Base-by-base conservation (phyloP, 148 eudicot species). In the Rhododendron ovatum region DNA sequence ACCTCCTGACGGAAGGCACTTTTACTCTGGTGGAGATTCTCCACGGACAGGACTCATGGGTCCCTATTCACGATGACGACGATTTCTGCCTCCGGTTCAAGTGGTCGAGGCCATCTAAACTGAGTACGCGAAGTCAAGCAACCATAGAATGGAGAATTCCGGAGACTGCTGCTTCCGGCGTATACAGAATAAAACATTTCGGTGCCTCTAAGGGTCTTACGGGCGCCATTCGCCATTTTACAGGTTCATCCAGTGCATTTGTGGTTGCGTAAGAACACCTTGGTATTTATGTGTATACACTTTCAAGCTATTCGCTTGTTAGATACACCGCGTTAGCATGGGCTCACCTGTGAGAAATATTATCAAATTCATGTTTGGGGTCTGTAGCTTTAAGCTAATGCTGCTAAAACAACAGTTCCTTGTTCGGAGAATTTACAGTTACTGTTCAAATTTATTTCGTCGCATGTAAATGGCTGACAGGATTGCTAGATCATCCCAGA, bases 1-100 rank as follows among this genome's bases (percentile, higher is more conserved):
- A 96, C 88, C 96, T 96, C 84, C 85, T 94, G 98, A 96, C 98
- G 4, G 99, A 96, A 89, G 98, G 96, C 79, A 96, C 98, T 14
- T 96, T 94, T 74, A 86, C 98, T 78, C 90, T 93, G 18, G 98
- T 96, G 53, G 99, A 96, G 88, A 88, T 88, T 45, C 93, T 96
- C 78, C 92, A 79, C 22, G 95, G 93, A 26, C 84, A 88, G 86
- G 91, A 90, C 83, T 75, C 92, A 0, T 96, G 99, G 99, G 90
- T 87, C 39, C 95, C 99, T 7, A 92, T 85, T 67, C 92, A 96
- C 74, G 99, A 96, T 17, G 99, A 96, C 18, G 99, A 96, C 63
- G 99, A 96, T 89, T 92, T 95, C 65, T 94, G 96, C 84, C 94
- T 95, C 7, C 91, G 95, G 35, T 96, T 94, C 85, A 91, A 88